Conservation (phyloP, 352 stramenopile species). For the Pythium folliculosum region DNA sequence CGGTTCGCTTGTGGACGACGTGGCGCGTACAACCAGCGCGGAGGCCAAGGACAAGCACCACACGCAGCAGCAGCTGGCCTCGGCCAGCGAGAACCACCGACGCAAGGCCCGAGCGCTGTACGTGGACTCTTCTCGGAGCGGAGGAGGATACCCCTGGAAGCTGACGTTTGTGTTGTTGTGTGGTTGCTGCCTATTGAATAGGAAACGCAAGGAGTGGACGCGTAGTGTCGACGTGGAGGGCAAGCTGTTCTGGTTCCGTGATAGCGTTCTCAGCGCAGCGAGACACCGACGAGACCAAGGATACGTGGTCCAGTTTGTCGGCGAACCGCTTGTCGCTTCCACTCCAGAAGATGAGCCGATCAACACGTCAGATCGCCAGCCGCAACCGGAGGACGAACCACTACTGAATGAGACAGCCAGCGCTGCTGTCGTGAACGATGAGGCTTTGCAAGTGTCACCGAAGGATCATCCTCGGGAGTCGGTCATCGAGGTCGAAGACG, state of each 20-base stretch:
- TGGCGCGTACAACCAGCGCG: background rate
- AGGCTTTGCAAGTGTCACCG: background rate
- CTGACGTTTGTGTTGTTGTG: background rate
- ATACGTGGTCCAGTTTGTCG: slow-evolving; percentile 17
- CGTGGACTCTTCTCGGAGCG: background rate
- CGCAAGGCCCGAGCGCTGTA: slow-evolving; percentile 17
- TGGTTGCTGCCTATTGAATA: background rate
- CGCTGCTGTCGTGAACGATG: background rate
- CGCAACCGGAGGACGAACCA: background rate
- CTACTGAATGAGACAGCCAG: too few species aligned
- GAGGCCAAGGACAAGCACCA: slow-evolving; percentile 11
- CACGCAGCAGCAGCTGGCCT: slow-evolving; percentile 17
- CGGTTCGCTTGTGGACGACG: slow-evolving; percentile 16
- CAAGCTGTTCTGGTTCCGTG: slow-evolving; percentile 25
- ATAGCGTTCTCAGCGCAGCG: background rate
- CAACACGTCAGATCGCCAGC: background rate
- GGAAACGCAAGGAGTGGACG: slow-evolving; percentile 29
- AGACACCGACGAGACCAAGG: background rate
- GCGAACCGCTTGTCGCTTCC: background rate
- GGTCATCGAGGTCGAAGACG: background rate
- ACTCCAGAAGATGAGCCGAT: background rate
- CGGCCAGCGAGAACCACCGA: slow-evolving; percentile 12
- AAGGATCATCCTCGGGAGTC: background rate
- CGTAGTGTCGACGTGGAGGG: slow-evolving; percentile 30
- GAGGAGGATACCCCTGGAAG: background rate